These are phyloP conservation scores for Suillus occidentalis DNA, from an alignment of 768 basidiomycete genomes.

Conservation along the genomic window DNA sequence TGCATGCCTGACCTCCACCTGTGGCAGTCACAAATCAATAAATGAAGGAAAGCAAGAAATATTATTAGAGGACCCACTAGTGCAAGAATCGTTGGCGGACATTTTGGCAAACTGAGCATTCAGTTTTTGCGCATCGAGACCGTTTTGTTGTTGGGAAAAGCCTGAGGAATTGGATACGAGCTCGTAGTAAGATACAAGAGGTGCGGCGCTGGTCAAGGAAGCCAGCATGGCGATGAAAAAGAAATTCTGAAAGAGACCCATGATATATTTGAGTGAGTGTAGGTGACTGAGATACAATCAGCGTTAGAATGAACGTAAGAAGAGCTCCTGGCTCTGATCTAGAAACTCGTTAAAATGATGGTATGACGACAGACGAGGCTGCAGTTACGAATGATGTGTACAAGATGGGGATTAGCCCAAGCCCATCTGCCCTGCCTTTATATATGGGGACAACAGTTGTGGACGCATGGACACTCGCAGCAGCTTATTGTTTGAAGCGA, in stretches of 20 bases:
- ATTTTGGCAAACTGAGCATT: constrained; percentile 36
- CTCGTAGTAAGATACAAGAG: constrained; percentile 2
- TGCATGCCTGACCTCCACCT: constrained; percentile 38
- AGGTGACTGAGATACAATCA: not conserved
- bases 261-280: not conserved
- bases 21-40: not conserved
- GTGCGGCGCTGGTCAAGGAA: constrained; percentile 9
- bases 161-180: constrained; percentile 16
- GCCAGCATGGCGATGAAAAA: constrained; percentile 9
- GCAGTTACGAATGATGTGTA: constrained; percentile 1
- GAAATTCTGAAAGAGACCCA: constrained; percentile 3
- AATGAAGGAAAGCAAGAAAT: not conserved
- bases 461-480: constrained; percentile 9
- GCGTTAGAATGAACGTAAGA: not conserved
- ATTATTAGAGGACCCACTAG: constrained; percentile 19
- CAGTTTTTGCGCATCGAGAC: constrained; percentile 36
- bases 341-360: constrained; percentile 3
- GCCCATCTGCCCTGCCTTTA: constrained; percentile 1
- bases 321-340: constrained; percentile 15
- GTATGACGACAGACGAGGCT: not conserved
- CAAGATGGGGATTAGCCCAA: constrained; percentile 2
- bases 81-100: constrained; percentile 28
- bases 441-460: constrained; percentile 2
- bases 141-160: constrained; percentile 32
- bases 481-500: constrained; percentile 10